Evolutionary conservation across 2,329 filamentous ascomycete genomes (phyloP).

Genomic region (Penicillium sp.): DNA sequence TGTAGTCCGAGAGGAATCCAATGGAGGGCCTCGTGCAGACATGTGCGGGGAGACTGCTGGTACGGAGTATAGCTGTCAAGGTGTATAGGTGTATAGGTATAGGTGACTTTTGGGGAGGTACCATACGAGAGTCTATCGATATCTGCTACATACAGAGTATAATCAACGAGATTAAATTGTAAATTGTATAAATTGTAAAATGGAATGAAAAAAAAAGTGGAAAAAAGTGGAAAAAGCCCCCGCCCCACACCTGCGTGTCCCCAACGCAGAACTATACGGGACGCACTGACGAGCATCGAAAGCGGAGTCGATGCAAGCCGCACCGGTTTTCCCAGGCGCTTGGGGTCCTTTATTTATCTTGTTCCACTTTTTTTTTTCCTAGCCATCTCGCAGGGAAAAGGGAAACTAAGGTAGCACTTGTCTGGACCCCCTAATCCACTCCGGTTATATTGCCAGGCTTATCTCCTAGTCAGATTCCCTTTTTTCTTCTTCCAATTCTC

Average conservation of each 20-base stretch:
- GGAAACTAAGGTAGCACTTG: not conserved
- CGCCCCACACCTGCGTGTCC: constrained; percentile 20
- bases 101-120: no score
- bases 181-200: not conserved
- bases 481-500: constrained; percentile 1
- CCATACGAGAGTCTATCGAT: no score
- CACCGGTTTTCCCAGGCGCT: constrained; percentile 18
- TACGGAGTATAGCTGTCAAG: no score
- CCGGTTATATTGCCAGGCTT: not conserved
- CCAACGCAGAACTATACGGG: constrained; percentile 18
- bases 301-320: constrained; percentile 19
- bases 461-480: constrained; percentile 10
- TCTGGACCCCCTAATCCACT: not conserved
- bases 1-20: not conserved
- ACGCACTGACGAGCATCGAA: constrained; percentile 25
- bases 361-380: constrained; percentile 24
- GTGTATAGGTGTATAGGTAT: no score
- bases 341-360: constrained; percentile 25
- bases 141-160: no score
- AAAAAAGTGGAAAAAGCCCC: constrained; percentile 9
- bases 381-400: not conserved
- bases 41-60: constrained; percentile 8
- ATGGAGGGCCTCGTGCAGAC: constrained; percentile 6
- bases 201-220: not conserved
- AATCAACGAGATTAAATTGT: no score